Conservation (phyloP, 177 flowering plant genomes). For the Tripterygium wilfordii region DNA sequence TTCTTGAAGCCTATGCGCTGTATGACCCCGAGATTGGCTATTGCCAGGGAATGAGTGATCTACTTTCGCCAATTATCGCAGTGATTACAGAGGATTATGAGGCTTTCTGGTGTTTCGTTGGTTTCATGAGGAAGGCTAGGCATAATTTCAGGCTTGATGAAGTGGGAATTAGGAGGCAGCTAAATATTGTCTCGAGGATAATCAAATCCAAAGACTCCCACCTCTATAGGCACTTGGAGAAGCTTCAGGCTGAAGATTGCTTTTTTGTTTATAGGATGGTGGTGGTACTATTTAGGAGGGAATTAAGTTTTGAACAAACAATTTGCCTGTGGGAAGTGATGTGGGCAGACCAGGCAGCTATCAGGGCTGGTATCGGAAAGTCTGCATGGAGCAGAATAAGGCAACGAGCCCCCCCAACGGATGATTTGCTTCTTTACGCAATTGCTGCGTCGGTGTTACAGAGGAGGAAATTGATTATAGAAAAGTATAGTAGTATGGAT, state of each 20-base stretch:
- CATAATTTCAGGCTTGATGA: slow-evolving; percentile 93
- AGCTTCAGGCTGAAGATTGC: slow-evolving; percentile 90
- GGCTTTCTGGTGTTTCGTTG: slow-evolving; percentile 98
- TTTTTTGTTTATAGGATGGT: slow-evolving; percentile 97
- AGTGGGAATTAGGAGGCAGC: slow-evolving; percentile 81
- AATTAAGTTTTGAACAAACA: slow-evolving; percentile 79
- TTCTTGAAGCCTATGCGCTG: slow-evolving; percentile 47
- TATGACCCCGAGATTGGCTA: slow-evolving; percentile 50
- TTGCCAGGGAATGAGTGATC: slow-evolving; percentile 52
- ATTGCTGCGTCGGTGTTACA: slow-evolving; percentile 87
- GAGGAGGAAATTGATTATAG: slow-evolving; percentile 78
- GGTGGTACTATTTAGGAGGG: slow-evolving; percentile 89
- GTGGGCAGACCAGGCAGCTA: slow-evolving; percentile 98
- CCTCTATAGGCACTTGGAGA: slow-evolving; percentile 79
- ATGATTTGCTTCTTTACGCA: slow-evolving; percentile 82
- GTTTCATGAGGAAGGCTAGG: slow-evolving; percentile 87
- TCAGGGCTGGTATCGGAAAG: slow-evolving; percentile 76
- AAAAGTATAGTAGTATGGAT: slow-evolving; percentile 84
- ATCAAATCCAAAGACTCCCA: slow-evolving; percentile 81
- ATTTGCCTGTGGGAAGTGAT: slow-evolving; percentile 92
- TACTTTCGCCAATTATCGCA: slow-evolving; percentile 40
- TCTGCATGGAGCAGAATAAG: slow-evolving; percentile 87
- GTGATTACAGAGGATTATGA: slow-evolving; percentile 76
- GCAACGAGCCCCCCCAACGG: slow-evolving; percentile 88
- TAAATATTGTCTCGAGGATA: slow-evolving; percentile 72